A percentile compares a stretch with the other conserved stretches of the same genome.
Conservation (phyloP, 2,329 filamentous ascomycete species). For the Cordyceps cicadae region DNA sequence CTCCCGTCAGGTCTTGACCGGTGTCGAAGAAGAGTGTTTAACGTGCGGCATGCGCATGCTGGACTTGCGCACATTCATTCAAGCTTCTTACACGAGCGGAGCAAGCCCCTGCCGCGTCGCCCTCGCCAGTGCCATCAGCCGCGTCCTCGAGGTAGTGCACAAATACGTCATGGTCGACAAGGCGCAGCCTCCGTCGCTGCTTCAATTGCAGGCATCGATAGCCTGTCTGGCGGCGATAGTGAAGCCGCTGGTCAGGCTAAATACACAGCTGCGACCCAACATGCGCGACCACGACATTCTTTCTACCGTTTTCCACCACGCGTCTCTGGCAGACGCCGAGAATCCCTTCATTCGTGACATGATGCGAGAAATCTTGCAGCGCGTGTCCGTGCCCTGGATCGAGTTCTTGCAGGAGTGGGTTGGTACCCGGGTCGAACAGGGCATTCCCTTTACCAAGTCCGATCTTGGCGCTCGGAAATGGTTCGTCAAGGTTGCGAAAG, state of each 20-base stretch:
- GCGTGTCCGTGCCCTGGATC: constrained; percentile 58
- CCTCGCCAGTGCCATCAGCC: constrained; percentile 41
- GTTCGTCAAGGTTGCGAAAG: constrained; percentile 53
- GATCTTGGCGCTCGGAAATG: constrained; percentile 38
- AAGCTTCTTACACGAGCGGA: constrained; percentile 35
- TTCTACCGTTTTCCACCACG: constrained; percentile 52
- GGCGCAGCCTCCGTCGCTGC: constrained; percentile 36
- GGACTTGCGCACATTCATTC: constrained; percentile 38
- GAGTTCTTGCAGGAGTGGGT: constrained; percentile 66
- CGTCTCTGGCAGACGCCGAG: constrained; percentile 55
- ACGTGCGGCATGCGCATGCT: constrained; percentile 40
- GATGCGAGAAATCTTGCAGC: constrained; percentile 57
- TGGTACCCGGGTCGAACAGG: constrained; percentile 54
- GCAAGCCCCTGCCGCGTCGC: constrained; percentile 42
- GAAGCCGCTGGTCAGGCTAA: constrained; percentile 41
- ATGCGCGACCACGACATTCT: constrained; percentile 53
- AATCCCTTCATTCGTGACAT: constrained; percentile 54
- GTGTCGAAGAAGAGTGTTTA: constrained; percentile 38
- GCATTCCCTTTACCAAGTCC: constrained; percentile 43
- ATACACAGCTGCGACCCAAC: constrained; percentile 36
- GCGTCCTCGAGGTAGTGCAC: constrained; percentile 41
- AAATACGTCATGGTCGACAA: constrained; percentile 37
- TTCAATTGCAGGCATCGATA: constrained; percentile 45
- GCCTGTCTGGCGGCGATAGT: constrained; percentile 41
- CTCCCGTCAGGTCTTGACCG: constrained; percentile 39